Percentiles rank a stretch among this genome's conserved stretches.
These are phyloP conservation scores for Fraxinus dipetala DNA, from an alignment of 305 asterid genomes.

Conservation along the genomic window DNA sequence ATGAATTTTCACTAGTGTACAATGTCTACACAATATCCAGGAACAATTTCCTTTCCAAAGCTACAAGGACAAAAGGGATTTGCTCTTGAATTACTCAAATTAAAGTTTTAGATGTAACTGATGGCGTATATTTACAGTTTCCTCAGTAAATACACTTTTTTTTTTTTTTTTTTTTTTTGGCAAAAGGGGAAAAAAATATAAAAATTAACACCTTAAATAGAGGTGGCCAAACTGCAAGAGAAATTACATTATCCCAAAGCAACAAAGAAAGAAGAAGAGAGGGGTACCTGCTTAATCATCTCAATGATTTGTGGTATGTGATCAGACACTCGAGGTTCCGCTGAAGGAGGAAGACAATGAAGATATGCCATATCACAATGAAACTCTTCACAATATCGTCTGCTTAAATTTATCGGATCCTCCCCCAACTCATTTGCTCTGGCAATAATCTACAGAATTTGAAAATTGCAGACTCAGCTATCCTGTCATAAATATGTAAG, in stretches of 20 bases:
- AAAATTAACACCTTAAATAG: not conserved
- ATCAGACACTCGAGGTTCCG: slow-evolving; percentile 95
- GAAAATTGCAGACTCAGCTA: slow-evolving; percentile 64
- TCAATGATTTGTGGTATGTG: slow-evolving; percentile 80
- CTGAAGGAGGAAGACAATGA: slow-evolving; percentile 83
- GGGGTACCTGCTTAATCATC: slow-evolving; percentile 80
- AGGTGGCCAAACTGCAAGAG: slow-evolving; percentile 13
- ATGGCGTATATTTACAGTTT: not conserved
- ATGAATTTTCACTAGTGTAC: not conserved
- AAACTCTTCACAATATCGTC: slow-evolving; percentile 85
- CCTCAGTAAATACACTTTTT: not conserved
- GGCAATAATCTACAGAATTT: slow-evolving; percentile 81
- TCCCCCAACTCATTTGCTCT: slow-evolving; percentile 84
- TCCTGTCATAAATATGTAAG: slow-evolving; percentile 53
- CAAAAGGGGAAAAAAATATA: not conserved
- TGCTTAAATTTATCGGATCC: slow-evolving; percentile 80
- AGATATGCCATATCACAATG: slow-evolving; percentile 75
- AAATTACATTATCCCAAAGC: not conserved
- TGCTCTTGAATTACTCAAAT: slow-evolving; percentile 3
- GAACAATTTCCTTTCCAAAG: not conserved
- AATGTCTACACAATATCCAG: not conserved
- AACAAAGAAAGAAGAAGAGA: not conserved
- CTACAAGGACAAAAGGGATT: not conserved
- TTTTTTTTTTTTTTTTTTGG: not conserved
- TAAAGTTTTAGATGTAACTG: not conserved